Base-by-base conservation (phyloP, 2,329 filamentous ascomycete genomes). In the Beauveria sp. region DNA sequence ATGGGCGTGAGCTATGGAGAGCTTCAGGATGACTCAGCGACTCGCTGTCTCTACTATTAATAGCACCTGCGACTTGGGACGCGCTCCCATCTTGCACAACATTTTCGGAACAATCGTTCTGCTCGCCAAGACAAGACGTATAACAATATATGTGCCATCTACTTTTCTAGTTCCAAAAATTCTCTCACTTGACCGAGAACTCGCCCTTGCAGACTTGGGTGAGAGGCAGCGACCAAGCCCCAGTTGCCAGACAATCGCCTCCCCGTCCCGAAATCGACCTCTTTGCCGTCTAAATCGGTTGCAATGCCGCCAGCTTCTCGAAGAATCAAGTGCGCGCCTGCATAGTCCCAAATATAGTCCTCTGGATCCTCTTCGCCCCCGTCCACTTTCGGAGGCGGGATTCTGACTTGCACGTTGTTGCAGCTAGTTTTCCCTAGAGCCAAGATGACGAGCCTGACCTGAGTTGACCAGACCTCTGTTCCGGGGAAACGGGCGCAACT, bases 1-100 rank as follows among this genome's bases (percentile, higher is more conserved):
- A 72, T 67, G 69, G 61, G 34, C n/a, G 9, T 28, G 9, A 46
- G 46, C 28, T 50, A 48, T 20, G 30, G 47, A n/a, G 26, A 44
- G 40, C 47, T 52, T 16, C 4, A 8, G 20, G 48, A 59, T 59
- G 46, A 59, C 46, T 51, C 55, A 57, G 55, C 55, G 10, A 16
- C 2, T 6, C 6, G 22, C 51, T 7, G 34, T 54, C 24, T 54
- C 9, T 22, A 54, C n/a, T 12, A 16, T 26, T 5, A n/a, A 22
- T 9, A 28, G 7, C 26, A 20, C 26, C 34, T 37, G 34, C 5
- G 0, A 16, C 34, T 16, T 51, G 14, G 20, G 8, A 16, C 22
- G 18, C 8, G 20, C 44, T 6, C 1, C 22, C 22, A 20, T 47
- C 44, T 47, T 10, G 30, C 30, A 14, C 20, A n/a, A 8, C 40